These are phyloP conservation scores for Cryptococcus sp. DNA, from an alignment of 1,284 basidiomycete genomes.

Conservation along the genomic window DNA sequence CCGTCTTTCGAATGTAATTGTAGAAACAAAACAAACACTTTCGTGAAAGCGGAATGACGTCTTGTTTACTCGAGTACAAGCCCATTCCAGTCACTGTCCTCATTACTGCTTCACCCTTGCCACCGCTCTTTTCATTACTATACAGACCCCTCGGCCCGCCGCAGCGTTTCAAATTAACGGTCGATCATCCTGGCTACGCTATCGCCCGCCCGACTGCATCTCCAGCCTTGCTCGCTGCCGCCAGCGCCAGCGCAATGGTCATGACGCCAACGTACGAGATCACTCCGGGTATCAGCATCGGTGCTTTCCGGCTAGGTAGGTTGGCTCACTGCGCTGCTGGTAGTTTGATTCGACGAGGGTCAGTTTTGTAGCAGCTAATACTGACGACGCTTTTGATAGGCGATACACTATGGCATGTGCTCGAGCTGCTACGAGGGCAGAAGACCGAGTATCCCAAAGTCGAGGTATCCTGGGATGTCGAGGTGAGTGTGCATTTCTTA, in stretches of 20 bases:
- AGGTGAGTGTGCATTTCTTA: slow-evolving; percentile 56
- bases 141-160: too few species aligned
- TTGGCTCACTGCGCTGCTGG: not conserved
- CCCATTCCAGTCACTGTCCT: too few species aligned
- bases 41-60: too few species aligned
- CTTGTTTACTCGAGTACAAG: too few species aligned
- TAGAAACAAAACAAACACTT: too few species aligned
- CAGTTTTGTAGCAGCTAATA: too few species aligned
- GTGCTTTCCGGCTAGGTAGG: slow-evolving; percentile 73
- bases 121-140: too few species aligned
- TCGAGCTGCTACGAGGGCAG: slow-evolving; percentile 64
- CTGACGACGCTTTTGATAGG: slow-evolving; percentile 55
- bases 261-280: slow-evolving; percentile 65
- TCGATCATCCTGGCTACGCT: too few species aligned
- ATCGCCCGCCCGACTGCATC: too few species aligned
- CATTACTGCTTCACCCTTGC: too few species aligned
- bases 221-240: not conserved
- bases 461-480: slow-evolving; percentile 76
- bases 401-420: slow-evolving; percentile 74
- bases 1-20: not conserved
- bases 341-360: not conserved
- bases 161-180: too few species aligned
- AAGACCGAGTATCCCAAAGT: slow-evolving; percentile 68
- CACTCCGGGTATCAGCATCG: slow-evolving; percentile 72
- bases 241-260: not conserved